These are phyloP conservation scores for Phytophthora multivora DNA, from an alignment of 352 stramenopile species.

Conservation along the genomic window DNA sequence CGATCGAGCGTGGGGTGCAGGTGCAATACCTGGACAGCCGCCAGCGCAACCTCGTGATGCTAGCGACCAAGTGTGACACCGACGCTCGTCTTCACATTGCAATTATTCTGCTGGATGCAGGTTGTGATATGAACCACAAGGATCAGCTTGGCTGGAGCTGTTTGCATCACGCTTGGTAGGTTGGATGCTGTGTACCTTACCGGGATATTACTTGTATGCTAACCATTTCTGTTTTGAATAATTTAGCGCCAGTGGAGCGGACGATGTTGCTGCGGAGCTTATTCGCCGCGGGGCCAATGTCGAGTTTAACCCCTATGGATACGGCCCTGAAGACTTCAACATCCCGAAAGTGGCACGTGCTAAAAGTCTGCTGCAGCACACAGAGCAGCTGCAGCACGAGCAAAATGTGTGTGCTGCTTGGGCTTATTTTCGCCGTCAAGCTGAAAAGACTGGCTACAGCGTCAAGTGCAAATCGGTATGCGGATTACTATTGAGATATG, in stretches of 20 bases:
- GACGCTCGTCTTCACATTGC: constrained; percentile 77
- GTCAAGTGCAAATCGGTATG: constrained; percentile 78
- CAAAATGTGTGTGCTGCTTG: constrained; percentile 77
- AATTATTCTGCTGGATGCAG: constrained; percentile 86
- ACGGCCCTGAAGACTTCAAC: constrained; percentile 84
- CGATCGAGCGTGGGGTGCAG: constrained; percentile 82
- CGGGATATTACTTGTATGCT: not conserved
- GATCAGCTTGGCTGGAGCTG: constrained; percentile 87
- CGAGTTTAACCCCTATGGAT: constrained; percentile 87
- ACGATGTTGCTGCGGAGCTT: constrained; percentile 76
- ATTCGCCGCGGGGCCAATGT: constrained; percentile 71
- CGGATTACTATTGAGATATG: constrained; percentile 3
- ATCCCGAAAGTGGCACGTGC: constrained; percentile 81
- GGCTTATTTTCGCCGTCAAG: constrained; percentile 79
- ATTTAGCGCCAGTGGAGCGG: constrained; percentile 66
- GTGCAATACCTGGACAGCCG: constrained; percentile 79
- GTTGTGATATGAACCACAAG: constrained; percentile 86
- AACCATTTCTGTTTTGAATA: constrained; percentile 7
- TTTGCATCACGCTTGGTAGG: constrained; percentile 86
- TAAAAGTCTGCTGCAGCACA: constrained; percentile 88
- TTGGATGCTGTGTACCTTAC: not conserved
- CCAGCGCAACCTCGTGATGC: constrained; percentile 85
- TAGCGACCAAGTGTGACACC: constrained; percentile 82
- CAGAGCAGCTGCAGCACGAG: constrained; percentile 85
- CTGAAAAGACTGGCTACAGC: constrained; percentile 63